These are phyloP conservation scores for Trichoderma erinaceum DNA, from an alignment of 495 filamentous ascomycete genomes.

Conservation along the genomic window DNA sequence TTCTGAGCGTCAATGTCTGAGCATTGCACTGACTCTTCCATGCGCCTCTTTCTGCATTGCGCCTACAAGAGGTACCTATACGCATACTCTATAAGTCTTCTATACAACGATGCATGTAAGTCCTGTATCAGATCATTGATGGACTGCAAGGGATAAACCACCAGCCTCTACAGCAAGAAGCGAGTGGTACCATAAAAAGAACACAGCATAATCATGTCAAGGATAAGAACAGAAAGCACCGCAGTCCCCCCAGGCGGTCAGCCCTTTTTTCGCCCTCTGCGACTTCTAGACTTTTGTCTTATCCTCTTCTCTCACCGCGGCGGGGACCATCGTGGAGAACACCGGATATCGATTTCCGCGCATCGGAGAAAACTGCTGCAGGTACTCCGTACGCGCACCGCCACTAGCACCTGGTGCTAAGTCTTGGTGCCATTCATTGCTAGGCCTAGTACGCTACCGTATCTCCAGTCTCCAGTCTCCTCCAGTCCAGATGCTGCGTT, in stretches of 20 bases:
- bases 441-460: background rate
- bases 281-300: background rate
- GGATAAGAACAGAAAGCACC: background rate
- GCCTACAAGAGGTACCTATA: no score
- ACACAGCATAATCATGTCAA: no score
- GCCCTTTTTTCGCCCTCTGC: background rate
- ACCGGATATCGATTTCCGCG: constrained; percentile 11
- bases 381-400: background rate
- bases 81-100: no score
- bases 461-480: background rate
- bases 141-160: no score
- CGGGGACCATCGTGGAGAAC: constrained; percentile 5
- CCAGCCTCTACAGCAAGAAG: no score
- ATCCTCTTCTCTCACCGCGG: background rate
- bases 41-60: no score
- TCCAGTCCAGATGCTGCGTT: background rate
- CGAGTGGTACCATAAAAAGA: no score
- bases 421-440: background rate
- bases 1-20: no score
- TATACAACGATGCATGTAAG: no score
- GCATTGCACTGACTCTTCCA: no score
- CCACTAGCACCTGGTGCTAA: background rate
- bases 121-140: no score
- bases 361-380: constrained; percentile 12
- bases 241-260: constrained; percentile 10